Evolutionary conservation across 2,329 filamentous ascomycete genomes (phyloP).

Genomic region (Alternaria consortialis): DNA sequence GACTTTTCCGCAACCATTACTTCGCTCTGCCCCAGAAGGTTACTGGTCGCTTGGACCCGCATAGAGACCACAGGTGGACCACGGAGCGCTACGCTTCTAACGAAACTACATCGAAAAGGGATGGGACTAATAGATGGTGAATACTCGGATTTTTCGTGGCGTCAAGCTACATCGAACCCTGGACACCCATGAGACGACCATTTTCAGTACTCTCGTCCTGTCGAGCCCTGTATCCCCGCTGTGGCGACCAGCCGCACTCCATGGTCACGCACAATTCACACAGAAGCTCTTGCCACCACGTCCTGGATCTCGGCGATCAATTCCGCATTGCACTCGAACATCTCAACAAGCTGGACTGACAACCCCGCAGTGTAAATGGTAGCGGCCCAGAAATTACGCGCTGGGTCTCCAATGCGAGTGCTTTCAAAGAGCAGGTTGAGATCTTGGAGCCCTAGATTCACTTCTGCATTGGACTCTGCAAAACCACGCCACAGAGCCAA

Average conservation of each 20-base stretch:
- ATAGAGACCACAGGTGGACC: not conserved
- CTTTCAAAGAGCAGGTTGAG: conserved; percentile 12
- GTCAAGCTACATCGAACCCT: not conserved
- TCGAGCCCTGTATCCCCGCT: not conserved
- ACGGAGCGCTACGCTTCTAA: not conserved
- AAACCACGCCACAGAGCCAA: conserved; percentile 2
- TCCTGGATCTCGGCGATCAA: conserved; percentile 1
- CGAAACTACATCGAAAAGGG: not conserved
- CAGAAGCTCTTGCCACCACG: not conserved
- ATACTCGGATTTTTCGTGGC: not conserved
- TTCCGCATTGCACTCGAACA: not conserved
- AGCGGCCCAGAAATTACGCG: conserved; percentile 1
- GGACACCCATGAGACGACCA: not conserved
- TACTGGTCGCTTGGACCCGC: not conserved
- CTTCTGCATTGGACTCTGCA: not conserved
- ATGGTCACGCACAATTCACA: not conserved
- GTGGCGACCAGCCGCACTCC: not conserved
- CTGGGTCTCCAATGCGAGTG: conserved; percentile 5
- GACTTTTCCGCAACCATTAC: not conserved
- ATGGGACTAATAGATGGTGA: not conserved
- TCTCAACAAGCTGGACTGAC: not conserved
- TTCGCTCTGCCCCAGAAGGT: not conserved
- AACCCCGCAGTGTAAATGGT: not conserved
- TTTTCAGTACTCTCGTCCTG: not conserved
- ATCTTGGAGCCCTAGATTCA: conserved; percentile 2